phyloP scores from a whole-genome alignment of 441 rosid genomes.

The Populus trichocarpa region DNA sequence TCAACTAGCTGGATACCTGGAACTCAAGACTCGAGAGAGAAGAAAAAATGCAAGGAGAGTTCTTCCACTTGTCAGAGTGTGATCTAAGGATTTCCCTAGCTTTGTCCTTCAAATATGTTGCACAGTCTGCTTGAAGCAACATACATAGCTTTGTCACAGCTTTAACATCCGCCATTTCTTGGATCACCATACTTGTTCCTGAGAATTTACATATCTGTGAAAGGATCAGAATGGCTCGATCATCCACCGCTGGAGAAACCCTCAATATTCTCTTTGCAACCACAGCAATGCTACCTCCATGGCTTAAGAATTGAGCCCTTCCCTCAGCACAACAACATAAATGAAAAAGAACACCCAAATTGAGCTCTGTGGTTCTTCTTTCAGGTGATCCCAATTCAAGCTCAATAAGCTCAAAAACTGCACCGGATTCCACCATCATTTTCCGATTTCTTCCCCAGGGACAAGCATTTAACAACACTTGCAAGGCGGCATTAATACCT shows the following conservation, averaged over 20 bases:
- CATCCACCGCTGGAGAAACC: conserved; percentile 47
- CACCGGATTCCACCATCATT: conserved; percentile 41
- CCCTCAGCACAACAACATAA: conserved; percentile 72
- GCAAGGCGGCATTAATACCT: conserved; percentile 44
- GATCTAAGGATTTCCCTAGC: conserved; percentile 45
- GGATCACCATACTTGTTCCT: conserved; percentile 30
- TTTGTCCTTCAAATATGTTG: conserved; percentile 44
- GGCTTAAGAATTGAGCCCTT: conserved; percentile 57
- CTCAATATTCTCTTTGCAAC: conserved; percentile 46
- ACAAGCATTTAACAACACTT: conserved; percentile 39
- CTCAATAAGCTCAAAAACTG: conserved; percentile 53
- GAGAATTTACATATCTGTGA: conserved; percentile 42
- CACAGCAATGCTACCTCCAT: conserved; percentile 50
- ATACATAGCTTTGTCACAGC: conserved; percentile 55
- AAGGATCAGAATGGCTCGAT: conserved; percentile 50
- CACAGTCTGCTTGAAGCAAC: conserved; percentile 39
- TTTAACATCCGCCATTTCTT: conserved; percentile 54
- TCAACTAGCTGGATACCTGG: conserved; percentile 11
- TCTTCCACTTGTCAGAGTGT: conserved; percentile 52
- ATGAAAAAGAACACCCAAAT: conserved; percentile 45
- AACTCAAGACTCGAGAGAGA: not conserved
- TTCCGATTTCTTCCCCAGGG: conserved; percentile 52
- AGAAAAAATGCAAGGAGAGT: conserved; percentile 49
- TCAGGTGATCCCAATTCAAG: conserved; percentile 39
- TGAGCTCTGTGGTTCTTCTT: conserved; percentile 50